phyloP scores from a whole-genome alignment of 1,284 basidiomycete species.

The Rugosomyces carneus region DNA sequence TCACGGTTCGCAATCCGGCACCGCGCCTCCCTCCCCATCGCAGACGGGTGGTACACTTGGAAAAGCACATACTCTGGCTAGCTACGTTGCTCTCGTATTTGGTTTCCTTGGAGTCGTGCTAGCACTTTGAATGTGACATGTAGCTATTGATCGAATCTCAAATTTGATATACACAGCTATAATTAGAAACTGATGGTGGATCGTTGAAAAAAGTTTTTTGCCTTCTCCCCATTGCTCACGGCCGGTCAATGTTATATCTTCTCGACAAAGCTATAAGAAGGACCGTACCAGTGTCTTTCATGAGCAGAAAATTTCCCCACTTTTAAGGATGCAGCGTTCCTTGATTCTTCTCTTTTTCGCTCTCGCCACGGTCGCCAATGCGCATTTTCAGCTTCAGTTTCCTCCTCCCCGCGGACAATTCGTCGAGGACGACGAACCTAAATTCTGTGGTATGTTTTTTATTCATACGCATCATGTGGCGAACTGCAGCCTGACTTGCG shows the following conservation, averaged over 20 bases:
- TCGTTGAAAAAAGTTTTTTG: background rate
- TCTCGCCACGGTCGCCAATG: conserved; percentile 36
- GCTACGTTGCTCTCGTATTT: conserved; percentile 14
- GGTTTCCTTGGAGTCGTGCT: conserved; percentile 13
- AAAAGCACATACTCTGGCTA: conserved; percentile 12
- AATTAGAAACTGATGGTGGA: background rate
- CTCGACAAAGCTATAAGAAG: background rate
- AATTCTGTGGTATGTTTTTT: conserved; percentile 51
- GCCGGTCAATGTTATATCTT: background rate
- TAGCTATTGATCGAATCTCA: background rate
- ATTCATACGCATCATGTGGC: background rate
- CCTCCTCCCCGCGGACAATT: conserved; percentile 58
- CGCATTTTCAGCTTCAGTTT: conserved; percentile 68
- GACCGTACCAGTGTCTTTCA: background rate
- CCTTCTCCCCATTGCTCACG: background rate
- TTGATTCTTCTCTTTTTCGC: conserved; percentile 17
- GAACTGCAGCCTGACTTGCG: background rate
- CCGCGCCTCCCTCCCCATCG: conserved; percentile 5
- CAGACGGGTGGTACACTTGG: conserved; percentile 12
- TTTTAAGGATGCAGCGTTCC: conserved; percentile 17
- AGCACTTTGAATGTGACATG: background rate
- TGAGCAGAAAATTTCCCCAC: background rate
- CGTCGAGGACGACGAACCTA: conserved; percentile 50
- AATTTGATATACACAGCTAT: background rate
- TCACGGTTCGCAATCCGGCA: conserved; percentile 6